These are phyloP conservation scores for Alternaria hordeiaustralica DNA, from an alignment of 2,329 filamentous ascomycete species.

Conservation along the genomic window DNA sequence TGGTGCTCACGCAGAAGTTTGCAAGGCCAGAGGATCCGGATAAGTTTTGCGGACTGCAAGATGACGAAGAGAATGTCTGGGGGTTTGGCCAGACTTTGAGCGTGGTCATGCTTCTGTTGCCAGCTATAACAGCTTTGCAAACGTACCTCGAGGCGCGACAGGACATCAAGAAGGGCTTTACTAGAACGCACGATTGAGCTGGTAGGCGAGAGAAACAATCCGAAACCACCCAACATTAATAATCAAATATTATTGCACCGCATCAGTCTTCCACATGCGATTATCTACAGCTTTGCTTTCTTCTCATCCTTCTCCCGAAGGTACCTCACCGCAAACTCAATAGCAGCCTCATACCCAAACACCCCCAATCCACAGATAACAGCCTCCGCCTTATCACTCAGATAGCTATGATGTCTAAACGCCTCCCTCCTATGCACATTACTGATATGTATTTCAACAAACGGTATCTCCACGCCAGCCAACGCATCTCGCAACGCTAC, in stretches of 20 bases:
- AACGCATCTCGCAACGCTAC: constrained; percentile 79
- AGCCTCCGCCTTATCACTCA: constrained; percentile 77
- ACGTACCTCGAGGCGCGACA: constrained; percentile 38
- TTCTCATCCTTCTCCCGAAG: constrained; percentile 16
- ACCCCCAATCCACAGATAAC: constrained; percentile 71
- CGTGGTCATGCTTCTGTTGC: constrained; percentile 37
- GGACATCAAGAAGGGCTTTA: constrained; percentile 22
- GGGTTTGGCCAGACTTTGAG: constrained; percentile 42
- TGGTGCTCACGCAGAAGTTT: constrained; percentile 40
- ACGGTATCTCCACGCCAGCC: constrained; percentile 71
- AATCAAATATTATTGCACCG: neutral
- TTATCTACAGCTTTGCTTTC: neutral
- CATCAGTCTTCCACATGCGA: neutral
- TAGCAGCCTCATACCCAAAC: constrained; percentile 56
- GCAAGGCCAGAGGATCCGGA: constrained; percentile 23
- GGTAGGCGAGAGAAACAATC: neutral
- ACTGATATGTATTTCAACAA: constrained; percentile 78
- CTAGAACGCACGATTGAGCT: neutral
- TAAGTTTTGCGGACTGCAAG: constrained; percentile 32
- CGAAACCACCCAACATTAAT: neutral
- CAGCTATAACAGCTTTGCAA: constrained; percentile 33
- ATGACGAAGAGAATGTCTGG: constrained; percentile 36
- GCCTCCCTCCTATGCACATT: constrained; percentile 76
- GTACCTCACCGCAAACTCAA: constrained; percentile 50
- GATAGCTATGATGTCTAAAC: constrained; percentile 72